Percentiles rank a stretch among this genome's conserved stretches.
These are phyloP conservation scores for Tetrahymena thermophila DNA, from an alignment of 73 alveolate genomes.

Conservation along the genomic window DNA sequence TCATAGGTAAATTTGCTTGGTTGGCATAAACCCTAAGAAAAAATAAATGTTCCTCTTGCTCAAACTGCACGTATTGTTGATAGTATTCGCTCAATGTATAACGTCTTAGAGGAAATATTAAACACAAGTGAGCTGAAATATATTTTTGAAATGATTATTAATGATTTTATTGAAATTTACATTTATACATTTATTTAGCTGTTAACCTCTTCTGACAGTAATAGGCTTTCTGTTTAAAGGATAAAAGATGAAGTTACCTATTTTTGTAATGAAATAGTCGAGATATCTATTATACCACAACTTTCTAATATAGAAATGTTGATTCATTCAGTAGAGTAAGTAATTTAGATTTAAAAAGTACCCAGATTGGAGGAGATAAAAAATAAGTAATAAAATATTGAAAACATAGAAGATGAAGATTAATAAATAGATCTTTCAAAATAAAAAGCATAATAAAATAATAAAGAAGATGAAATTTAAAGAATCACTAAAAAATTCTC, in stretches of 20 bases:
- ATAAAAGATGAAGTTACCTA: neutral
- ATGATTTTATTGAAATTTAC: neutral
- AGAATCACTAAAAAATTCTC: neutral
- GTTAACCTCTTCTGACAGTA: neutral
- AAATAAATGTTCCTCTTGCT: neutral
- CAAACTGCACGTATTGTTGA: neutral
- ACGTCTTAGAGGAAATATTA: neutral
- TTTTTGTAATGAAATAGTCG: neutral
- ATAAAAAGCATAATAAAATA: neutral
- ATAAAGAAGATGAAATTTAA: neutral
- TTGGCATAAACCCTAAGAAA: neutral
- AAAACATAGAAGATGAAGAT: neutral
- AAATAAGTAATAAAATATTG: neutral
- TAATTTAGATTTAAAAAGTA: neutral
- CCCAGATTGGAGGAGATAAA: neutral
- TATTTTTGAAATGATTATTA: neutral
- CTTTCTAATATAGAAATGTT: neutral
- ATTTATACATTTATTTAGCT: neutral
- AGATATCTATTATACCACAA: neutral
- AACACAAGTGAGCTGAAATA: neutral
- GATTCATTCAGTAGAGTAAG: neutral
- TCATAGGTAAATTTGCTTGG: neutral
- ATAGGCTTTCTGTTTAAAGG: neutral
- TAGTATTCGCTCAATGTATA: neutral
- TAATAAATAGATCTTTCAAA: neutral